These are phyloP conservation scores for Penicillium aurantiogriseum DNA, from an alignment of 2,329 filamentous ascomycete species.

Conservation along the genomic window DNA sequence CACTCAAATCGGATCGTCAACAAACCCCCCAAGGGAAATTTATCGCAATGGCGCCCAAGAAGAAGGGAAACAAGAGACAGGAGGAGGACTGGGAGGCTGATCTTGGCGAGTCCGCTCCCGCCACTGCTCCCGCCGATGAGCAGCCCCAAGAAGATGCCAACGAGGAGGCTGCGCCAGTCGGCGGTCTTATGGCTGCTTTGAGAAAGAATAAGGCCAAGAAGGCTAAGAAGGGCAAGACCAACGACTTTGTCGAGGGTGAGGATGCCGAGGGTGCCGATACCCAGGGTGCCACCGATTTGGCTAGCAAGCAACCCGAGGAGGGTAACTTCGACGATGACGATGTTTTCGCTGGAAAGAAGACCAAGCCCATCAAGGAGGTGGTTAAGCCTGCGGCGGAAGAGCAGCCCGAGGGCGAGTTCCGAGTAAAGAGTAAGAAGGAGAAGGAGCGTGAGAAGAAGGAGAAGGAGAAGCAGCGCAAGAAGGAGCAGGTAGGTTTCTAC, in stretches of 20 bases:
- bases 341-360: slow-evolving; percentile 79
- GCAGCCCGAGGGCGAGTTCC: slow-evolving; percentile 57
- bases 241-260: slow-evolving; percentile 73
- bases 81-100: slow-evolving; percentile 95
- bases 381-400: slow-evolving; percentile 50
- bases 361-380: slow-evolving; percentile 44
- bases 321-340: slow-evolving; percentile 80
- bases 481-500: slow-evolving; percentile 72
- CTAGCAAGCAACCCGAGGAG: slow-evolving; percentile 73
- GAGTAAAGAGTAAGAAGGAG: slow-evolving; percentile 92
- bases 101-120: slow-evolving; percentile 69
- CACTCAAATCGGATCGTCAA: slow-evolving; percentile 17
- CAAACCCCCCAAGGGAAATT: neutral
- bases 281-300: slow-evolving; percentile 34
- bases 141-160: slow-evolving; percentile 50
- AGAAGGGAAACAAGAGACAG: slow-evolving; percentile 83
- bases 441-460: slow-evolving; percentile 99
- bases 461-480: slow-evolving; percentile 96
- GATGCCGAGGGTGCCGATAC: slow-evolving; percentile 44
- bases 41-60: slow-evolving; percentile 79
- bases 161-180: slow-evolving; percentile 55
- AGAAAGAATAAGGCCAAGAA: slow-evolving; percentile 81
- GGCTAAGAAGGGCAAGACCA: slow-evolving; percentile 82
- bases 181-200: slow-evolving; percentile 75
- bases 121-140: slow-evolving; percentile 45